Percentiles rank a stretch among this genome's conserved stretches.
These are phyloP conservation scores for Globisporangium sylvaticum DNA, from an alignment of 352 stramenopile genomes.

Conservation along the genomic window DNA sequence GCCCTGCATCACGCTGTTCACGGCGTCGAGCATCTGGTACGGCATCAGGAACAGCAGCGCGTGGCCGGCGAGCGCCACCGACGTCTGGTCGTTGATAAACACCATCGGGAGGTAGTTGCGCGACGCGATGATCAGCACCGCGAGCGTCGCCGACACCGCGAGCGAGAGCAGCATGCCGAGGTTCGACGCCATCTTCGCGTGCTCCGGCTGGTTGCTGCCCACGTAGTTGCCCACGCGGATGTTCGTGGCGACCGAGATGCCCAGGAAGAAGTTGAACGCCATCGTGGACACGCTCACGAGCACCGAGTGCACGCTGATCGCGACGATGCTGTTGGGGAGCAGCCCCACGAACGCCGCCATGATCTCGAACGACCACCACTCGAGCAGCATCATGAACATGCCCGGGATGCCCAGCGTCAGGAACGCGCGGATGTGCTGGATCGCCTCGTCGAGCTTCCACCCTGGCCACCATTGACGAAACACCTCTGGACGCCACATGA, in stretches of 20 bases:
- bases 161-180: slow-evolving; percentile 64
- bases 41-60: slow-evolving; percentile 62
- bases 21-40: slow-evolving; percentile 61
- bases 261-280: slow-evolving; percentile 78
- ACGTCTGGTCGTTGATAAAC: slow-evolving; percentile 73
- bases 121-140: slow-evolving; percentile 37
- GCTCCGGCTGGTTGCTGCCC: slow-evolving; percentile 71
- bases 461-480: slow-evolving; percentile 56
- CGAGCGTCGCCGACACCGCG: slow-evolving; percentile 35
- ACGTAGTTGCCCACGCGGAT: slow-evolving; percentile 82
- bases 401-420: slow-evolving; percentile 61
- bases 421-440: slow-evolving; percentile 57
- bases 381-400: slow-evolving; percentile 74
- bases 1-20: slow-evolving; percentile 77
- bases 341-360: slow-evolving; percentile 62
- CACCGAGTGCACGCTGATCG: slow-evolving; percentile 75
- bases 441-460: slow-evolving; percentile 49
- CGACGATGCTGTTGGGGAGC: slow-evolving; percentile 56
- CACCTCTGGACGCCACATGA: slow-evolving; percentile 44
- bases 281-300: slow-evolving; percentile 59
- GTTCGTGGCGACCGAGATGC: slow-evolving; percentile 73
- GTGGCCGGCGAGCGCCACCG: slow-evolving; percentile 34
- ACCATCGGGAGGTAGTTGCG: slow-evolving; percentile 46
- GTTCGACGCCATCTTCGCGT: slow-evolving; percentile 75
- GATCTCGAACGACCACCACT: slow-evolving; percentile 82